These are phyloP conservation scores for Cytospora paraplurivora DNA, from an alignment of 2,329 filamentous ascomycete species.

Conservation along the genomic window DNA sequence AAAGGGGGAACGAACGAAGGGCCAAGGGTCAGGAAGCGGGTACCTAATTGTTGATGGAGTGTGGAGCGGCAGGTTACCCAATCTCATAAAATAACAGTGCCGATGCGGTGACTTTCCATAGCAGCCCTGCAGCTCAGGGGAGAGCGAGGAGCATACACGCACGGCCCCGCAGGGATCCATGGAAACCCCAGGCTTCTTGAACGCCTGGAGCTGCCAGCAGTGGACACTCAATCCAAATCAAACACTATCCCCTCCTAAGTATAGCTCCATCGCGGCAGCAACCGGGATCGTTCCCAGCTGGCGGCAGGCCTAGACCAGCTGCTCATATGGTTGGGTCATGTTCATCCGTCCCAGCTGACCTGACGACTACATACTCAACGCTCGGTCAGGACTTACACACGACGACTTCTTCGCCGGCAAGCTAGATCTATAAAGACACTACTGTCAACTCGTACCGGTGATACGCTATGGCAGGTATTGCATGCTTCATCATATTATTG, in stretches of 20 bases:
- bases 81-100: conserved; percentile 25
- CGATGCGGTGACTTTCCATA: conserved; percentile 21
- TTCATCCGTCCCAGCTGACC: not conserved
- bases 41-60: conserved; percentile 19
- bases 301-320: not conserved
- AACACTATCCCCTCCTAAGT: not conserved
- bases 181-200: not conserved
- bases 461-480: not conserved
- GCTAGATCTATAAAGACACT: not conserved
- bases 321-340: not conserved
- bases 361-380: not conserved
- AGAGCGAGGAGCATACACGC: not conserved
- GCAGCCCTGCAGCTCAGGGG: conserved; percentile 5
- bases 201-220: not conserved
- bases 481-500: not conserved
- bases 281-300: not conserved
- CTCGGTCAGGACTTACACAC: not conserved
- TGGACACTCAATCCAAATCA: not conserved
- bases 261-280: not conserved
- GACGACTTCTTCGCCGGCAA: not conserved
- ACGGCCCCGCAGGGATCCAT: not conserved
- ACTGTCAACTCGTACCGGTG: not conserved
- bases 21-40: conserved; percentile 24
- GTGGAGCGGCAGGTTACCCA: conserved; percentile 26
- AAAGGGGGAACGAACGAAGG: conserved; percentile 27